A percentile compares a stretch with the other conserved stretches of the same genome.
phyloP scores from a whole-genome alignment of 495 filamentous ascomycete species.

The Penicillium steckii region DNA sequence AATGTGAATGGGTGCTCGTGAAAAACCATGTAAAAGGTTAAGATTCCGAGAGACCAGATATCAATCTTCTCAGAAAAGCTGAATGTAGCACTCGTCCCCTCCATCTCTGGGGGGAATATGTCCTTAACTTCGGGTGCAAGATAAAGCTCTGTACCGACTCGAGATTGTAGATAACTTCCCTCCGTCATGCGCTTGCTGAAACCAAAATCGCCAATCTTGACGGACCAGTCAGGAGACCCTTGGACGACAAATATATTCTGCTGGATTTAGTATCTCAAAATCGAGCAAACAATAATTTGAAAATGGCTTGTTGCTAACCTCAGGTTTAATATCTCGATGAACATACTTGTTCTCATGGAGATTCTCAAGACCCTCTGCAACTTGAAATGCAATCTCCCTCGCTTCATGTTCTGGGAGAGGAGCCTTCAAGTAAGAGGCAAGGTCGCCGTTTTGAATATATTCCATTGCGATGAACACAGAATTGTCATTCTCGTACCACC shows the following conservation, averaged over 20 bases:
- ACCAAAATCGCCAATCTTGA: conserved; percentile 34
- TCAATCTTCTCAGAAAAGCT: conserved; percentile 5
- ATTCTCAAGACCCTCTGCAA: conserved; percentile 38
- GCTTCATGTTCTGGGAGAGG: conserved; percentile 37
- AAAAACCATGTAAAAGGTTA: conserved; percentile 3
- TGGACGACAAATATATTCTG: conserved; percentile 14
- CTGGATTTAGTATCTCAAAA: too few relatives aligned
- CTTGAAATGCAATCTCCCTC: conserved; percentile 35
- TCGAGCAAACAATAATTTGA: too few relatives aligned
- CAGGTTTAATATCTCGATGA: conserved; percentile 52
- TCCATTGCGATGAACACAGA: conserved; percentile 39
- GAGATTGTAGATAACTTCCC: background rate
- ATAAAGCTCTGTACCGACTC: background rate
- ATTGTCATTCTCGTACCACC: conserved; percentile 31
- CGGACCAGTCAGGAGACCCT: conserved; percentile 25
- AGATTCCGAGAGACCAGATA: conserved; percentile 8
- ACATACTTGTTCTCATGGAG: conserved; percentile 46
- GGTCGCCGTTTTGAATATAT: conserved; percentile 22
- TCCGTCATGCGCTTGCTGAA: conserved; percentile 18
- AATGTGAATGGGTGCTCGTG: conserved; percentile 3
- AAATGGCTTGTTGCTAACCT: too few relatives aligned
- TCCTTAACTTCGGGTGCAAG: conserved; percentile 2
- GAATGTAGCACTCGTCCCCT: background rate
- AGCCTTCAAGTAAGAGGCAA: conserved; percentile 6
- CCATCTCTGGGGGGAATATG: background rate